phyloP scores from a whole-genome alignment of 129 eudicot genomes.

The Centella asiatica region DNA sequence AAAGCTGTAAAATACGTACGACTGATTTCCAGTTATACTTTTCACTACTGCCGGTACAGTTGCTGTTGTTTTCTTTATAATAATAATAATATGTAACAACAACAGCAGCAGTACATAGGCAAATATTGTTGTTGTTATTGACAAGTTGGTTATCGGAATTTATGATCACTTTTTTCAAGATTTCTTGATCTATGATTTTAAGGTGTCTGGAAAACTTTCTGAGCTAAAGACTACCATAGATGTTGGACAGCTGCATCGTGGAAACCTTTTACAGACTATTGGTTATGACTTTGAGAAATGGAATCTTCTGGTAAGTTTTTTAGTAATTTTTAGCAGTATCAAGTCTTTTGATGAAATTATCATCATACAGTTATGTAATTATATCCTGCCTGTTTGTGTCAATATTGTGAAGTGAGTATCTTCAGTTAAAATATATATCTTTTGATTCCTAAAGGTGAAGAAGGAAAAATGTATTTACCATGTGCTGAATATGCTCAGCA shows the following conservation, averaged over 20 bases:
- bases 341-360: background rate
- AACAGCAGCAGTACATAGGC: no score
- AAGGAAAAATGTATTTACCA: conserved; percentile 79
- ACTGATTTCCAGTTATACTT: no score
- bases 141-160: no score
- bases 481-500: conserved; percentile 70
- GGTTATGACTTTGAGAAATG: conserved; percentile 67
- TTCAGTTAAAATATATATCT: background rate
- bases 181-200: background rate
- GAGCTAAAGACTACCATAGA: conserved; percentile 85
- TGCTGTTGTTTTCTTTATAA: no score
- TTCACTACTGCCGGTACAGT: no score
- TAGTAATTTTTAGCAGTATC: background rate
- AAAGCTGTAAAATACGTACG: no score
- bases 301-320: conserved; percentile 56
- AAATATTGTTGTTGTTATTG: no score
- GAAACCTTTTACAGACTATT: conserved; percentile 52
- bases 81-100: no score
- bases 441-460: conserved; percentile 46
- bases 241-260: conserved; percentile 59
- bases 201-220: conserved; percentile 68
- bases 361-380: background rate
- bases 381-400: background rate
- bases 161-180: background rate
- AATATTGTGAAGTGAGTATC: background rate